These are phyloP conservation scores for Gamarada debralockiae DNA, from an alignment of 495 filamentous ascomycete genomes.

Conservation along the genomic window DNA sequence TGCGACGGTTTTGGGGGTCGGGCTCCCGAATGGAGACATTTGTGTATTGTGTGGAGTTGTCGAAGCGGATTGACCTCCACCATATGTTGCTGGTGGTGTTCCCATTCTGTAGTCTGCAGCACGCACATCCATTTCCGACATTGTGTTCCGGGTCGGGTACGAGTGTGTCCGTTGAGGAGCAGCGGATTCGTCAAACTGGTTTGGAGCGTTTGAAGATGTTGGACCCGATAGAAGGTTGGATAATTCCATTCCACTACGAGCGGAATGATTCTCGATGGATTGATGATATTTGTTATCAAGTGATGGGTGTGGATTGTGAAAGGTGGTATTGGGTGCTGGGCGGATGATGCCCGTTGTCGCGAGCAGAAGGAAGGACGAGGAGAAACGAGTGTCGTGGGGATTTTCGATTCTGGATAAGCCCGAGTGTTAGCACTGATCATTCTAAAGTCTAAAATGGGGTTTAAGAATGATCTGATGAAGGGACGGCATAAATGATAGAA, in stretches of 20 bases:
- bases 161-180: slow-evolving; percentile 17
- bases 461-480: slow-evolving; percentile 15
- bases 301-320: slow-evolving; percentile 8
- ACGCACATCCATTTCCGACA: slow-evolving; percentile 15
- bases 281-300: neutral
- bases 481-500: slow-evolving; percentile 20
- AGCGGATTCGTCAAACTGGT: slow-evolving; percentile 16
- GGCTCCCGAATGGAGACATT: slow-evolving; percentile 42
- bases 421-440: slow-evolving; percentile 12
- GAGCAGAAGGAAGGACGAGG: slow-evolving; percentile 20
- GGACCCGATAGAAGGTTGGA: slow-evolving; percentile 14
- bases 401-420: slow-evolving; percentile 16
- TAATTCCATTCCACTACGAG: slow-evolving; percentile 12
- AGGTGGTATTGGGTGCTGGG: slow-evolving; percentile 8
- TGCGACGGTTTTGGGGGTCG: slow-evolving; percentile 69
- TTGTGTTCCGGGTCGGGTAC: slow-evolving; percentile 29
- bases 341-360: slow-evolving; percentile 14
- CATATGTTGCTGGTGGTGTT: slow-evolving; percentile 20
- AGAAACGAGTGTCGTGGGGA: slow-evolving; percentile 18
- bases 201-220: slow-evolving; percentile 17
- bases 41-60: slow-evolving; percentile 34
- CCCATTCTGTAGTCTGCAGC: slow-evolving; percentile 19
- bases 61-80: slow-evolving; percentile 19
- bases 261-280: neutral
- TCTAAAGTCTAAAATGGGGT: slow-evolving; percentile 13